These are phyloP conservation scores for Tuber calosporum DNA, from an alignment of 495 filamentous ascomycete species.

Conservation along the genomic window DNA sequence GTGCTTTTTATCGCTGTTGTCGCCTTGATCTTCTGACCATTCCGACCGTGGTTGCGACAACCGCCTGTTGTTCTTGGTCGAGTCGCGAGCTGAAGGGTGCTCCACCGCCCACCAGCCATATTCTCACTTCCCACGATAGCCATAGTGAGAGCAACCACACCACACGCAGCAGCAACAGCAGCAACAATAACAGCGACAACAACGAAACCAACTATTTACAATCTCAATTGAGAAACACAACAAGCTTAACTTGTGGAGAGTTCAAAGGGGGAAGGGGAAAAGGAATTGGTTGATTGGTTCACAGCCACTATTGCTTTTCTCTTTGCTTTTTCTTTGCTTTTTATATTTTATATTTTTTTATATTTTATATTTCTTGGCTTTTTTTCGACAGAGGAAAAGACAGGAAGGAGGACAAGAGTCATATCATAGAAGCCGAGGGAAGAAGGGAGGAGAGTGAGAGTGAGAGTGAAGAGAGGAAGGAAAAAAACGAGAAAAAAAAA, in stretches of 20 bases:
- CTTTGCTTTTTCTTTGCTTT: constrained; percentile 15
- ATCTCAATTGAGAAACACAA: constrained; percentile 12
- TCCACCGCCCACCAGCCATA: constrained; percentile 30
- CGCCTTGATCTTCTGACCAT: constrained; percentile 12
- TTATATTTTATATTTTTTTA: constrained; percentile 25
- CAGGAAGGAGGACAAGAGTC: background rate
- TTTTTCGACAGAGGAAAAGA: constrained; percentile 23
- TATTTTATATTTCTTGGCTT: constrained; percentile 30
- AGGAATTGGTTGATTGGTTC: constrained; percentile 24
- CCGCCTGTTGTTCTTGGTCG: constrained; percentile 24
- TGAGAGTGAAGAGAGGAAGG: constrained; percentile 22
- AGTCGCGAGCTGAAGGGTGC: constrained; percentile 34
- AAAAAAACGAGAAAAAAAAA: background rate
- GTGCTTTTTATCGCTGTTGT: constrained; percentile 23
- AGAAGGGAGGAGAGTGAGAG: constrained; percentile 5
- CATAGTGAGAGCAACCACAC: background rate
- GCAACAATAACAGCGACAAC: background rate
- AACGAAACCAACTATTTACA: constrained; percentile 13
- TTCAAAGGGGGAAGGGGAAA: constrained; percentile 24
- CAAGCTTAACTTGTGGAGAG: constrained; percentile 20
- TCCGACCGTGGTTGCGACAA: constrained; percentile 27
- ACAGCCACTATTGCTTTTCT: constrained; percentile 31
- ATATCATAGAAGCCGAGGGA: background rate
- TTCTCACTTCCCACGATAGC: constrained; percentile 36
- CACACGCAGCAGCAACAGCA: background rate